Percentiles rank a stretch among this genome's conserved stretches.
Evolutionary conservation across 768 basidiomycete species (phyloP).

Genomic region (Mrakia gelida): DNA sequence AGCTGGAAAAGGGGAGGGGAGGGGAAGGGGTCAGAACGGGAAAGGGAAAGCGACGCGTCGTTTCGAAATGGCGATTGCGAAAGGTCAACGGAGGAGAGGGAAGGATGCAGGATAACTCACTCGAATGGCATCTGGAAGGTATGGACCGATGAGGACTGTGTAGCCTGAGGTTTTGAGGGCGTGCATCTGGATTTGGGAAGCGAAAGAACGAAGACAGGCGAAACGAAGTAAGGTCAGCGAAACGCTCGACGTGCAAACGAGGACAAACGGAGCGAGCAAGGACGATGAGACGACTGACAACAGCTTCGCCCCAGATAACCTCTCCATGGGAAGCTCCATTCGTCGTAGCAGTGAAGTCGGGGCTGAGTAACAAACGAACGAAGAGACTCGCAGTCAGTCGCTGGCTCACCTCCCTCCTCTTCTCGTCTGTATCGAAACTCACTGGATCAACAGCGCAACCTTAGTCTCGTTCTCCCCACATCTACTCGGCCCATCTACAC

Average conservation of each 20-base stretch:
- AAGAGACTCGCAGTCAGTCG: background rate
- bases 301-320: conserved; percentile 11
- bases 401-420: background rate
- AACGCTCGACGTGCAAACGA: background rate
- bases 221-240: no score
- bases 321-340: conserved; percentile 6
- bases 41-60: background rate
- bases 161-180: conserved; percentile 3
- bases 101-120: background rate
- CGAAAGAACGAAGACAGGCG: background rate
- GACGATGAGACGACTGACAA: background rate
- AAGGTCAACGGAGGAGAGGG: background rate
- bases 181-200: background rate
- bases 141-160: background rate
- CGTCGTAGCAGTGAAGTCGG: conserved; percentile 4
- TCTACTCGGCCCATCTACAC: background rate
- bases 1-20: background rate
- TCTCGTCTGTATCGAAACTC: background rate
- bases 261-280: background rate
- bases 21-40: background rate
- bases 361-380: background rate
- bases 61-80: background rate
- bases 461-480: conserved; percentile 14
- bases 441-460: background rate
- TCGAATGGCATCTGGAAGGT: background rate